A percentile compares a stretch with the other conserved stretches of the same genome.
Conservation (phyloP, 495 filamentous ascomycete genomes). For the Hypoxylon fragiforme region DNA sequence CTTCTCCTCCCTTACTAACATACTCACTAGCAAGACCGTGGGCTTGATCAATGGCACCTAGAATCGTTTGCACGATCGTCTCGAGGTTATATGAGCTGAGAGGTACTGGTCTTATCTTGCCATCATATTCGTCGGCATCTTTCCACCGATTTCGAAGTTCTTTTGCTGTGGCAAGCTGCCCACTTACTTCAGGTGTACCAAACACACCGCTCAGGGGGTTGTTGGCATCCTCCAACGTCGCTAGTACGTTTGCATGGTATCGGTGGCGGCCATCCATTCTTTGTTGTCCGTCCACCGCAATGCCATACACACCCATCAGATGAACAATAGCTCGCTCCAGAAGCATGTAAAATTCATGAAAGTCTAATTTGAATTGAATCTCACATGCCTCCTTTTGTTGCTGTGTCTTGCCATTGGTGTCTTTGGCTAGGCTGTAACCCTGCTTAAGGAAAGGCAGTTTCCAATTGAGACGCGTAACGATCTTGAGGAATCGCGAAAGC, state of each 20-base stretch:
- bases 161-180: conserved; percentile 60
- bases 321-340: conserved; percentile 67
- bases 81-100: conserved; percentile 61
- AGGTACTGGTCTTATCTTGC: conserved; percentile 39
- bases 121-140: conserved; percentile 52
- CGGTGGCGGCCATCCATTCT: conserved; percentile 43
- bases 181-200: conserved; percentile 49
- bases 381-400: conserved; percentile 47
- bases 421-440: conserved; percentile 54
- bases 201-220: conserved; percentile 58
- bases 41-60: conserved; percentile 45
- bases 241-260: conserved; percentile 68
- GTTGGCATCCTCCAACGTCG: conserved; percentile 51
- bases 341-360: conserved; percentile 70
- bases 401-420: conserved; percentile 28
- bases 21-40: conserved; percentile 36
- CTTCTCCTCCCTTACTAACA: conserved; percentile 45
- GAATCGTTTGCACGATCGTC: conserved; percentile 51
- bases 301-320: conserved; percentile 53
- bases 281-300: conserved; percentile 2
- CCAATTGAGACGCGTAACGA: conserved; percentile 61
- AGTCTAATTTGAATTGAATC: conserved; percentile 72
- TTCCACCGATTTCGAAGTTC: conserved; percentile 71
- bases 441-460: conserved; percentile 60
- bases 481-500: conserved; percentile 58